phyloP scores from a whole-genome alignment of 139 green algal species.

The Coelastrella sp. region DNA sequence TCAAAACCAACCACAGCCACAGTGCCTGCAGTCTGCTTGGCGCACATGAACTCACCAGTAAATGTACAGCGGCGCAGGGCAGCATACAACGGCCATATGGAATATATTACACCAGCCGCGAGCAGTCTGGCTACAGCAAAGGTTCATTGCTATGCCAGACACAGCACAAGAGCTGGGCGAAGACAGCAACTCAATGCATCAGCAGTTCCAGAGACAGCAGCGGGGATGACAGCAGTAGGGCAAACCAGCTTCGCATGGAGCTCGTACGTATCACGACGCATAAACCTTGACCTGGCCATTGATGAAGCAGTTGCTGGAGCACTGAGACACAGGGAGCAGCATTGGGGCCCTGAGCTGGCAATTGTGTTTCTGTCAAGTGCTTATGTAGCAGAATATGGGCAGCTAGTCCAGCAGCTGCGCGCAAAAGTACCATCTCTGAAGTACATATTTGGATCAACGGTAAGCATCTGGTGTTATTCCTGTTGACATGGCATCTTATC shows the following conservation, averaged over 20 bases:
- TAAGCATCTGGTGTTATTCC: neutral
- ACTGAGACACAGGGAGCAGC: neutral
- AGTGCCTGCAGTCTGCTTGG: too few species aligned
- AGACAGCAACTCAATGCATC: neutral
- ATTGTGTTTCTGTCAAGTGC: conserved; percentile 49
- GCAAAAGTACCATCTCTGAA: conserved; percentile 47
- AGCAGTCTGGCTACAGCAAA: neutral
- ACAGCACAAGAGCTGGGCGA: neutral
- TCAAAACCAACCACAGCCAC: too few species aligned
- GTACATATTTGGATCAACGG: conserved; percentile 52
- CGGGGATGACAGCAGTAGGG: neutral
- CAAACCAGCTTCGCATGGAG: conserved; percentile 3
- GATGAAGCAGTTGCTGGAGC: conserved; percentile 55
- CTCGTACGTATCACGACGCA: conserved; percentile 45
- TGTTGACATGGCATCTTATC: neutral
- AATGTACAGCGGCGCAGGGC: too few species aligned
- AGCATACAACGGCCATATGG: neutral
- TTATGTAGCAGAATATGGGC: conserved; percentile 48
- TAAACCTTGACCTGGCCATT: conserved; percentile 73
- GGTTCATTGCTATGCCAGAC: neutral
- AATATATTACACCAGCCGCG: neutral
- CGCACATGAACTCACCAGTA: too few species aligned
- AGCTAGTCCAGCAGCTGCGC: conserved; percentile 37
- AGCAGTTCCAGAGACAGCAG: neutral
- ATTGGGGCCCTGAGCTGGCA: conserved; percentile 15